These are phyloP conservation scores for Saprolegnia parasitica DNA, from an alignment of 352 stramenopile species.

Conservation along the genomic window DNA sequence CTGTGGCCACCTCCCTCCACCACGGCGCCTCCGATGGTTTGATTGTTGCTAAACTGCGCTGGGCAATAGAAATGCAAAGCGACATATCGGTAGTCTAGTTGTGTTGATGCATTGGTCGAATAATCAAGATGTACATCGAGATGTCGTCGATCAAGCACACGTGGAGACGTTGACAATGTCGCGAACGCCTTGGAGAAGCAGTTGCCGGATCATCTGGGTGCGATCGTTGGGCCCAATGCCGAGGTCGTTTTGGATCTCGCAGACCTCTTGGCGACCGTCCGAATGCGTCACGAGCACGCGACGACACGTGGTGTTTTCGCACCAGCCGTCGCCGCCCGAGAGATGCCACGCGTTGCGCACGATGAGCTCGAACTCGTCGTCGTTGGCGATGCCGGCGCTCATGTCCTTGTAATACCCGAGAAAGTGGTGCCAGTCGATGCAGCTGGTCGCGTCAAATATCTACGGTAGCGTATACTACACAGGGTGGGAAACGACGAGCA, in stretches of 20 bases:
- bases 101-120: too few relatives aligned
- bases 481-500: background rate
- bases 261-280: conserved; percentile 61
- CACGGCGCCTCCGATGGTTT: too few relatives aligned
- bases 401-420: conserved; percentile 89
- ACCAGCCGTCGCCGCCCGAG: conserved; percentile 65
- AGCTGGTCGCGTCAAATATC: background rate
- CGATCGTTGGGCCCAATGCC: conserved; percentile 45
- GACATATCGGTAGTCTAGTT: too few relatives aligned
- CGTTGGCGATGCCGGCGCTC: conserved; percentile 63
- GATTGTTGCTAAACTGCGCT: too few relatives aligned
- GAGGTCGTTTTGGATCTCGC: conserved; percentile 68
- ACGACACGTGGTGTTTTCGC: conserved; percentile 67
- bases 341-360: conserved; percentile 84
- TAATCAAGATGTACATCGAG: background rate
- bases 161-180: conserved; percentile 55
- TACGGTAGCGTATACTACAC: background rate
- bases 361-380: conserved; percentile 87
- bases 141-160: conserved; percentile 28
- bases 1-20: too few relatives aligned
- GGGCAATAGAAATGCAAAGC: too few relatives aligned
- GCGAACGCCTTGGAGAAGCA: conserved; percentile 47
- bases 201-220: conserved; percentile 47
- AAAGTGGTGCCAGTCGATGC: conserved; percentile 80
- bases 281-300: conserved; percentile 67